These are phyloP conservation scores for Arthrobotrys entomopaga DNA, from an alignment of 2,329 filamentous ascomycete species.

Conservation along the genomic window DNA sequence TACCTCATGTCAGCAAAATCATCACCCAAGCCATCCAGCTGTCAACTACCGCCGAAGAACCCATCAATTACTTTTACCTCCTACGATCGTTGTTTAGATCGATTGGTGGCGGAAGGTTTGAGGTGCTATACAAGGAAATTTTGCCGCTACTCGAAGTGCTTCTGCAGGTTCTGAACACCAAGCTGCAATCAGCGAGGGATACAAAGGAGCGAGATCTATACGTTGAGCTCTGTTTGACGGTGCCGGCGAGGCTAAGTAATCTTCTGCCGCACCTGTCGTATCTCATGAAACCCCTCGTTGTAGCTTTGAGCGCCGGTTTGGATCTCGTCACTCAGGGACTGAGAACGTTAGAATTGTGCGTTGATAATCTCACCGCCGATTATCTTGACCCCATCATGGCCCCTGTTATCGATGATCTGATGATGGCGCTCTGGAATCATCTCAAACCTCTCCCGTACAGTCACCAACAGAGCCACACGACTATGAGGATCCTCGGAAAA, in stretches of 20 bases:
- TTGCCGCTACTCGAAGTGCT: conserved; percentile 96
- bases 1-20: conserved; percentile 96
- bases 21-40: conserved; percentile 97
- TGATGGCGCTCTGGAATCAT: conserved; percentile 97
- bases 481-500: conserved; percentile 96
- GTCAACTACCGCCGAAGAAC: conserved; percentile 93
- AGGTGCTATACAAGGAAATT: conserved; percentile 98
- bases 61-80: conserved; percentile 98
- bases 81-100: conserved; percentile 92
- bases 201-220: conserved; percentile 92
- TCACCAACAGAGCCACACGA: conserved; percentile 97
- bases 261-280: conserved; percentile 94
- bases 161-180: conserved; percentile 93
- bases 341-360: conserved; percentile 91
- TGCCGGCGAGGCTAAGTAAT: conserved; percentile 92
- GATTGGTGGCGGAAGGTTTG: conserved; percentile 96
- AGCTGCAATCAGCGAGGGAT: conserved; percentile 88
- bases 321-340: conserved; percentile 95
- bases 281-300: conserved; percentile 96
- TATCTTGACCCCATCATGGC: conserved; percentile 99
- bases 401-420: conserved; percentile 96
- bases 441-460: conserved; percentile 92
- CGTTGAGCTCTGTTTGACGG: conserved; percentile 94
- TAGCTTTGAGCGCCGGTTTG: conserved; percentile 87
- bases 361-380: conserved; percentile 96